Evolutionary conservation across 805 yeast genomes (phyloP).

Genomic region (Jamesozyma rosinii): DNA sequence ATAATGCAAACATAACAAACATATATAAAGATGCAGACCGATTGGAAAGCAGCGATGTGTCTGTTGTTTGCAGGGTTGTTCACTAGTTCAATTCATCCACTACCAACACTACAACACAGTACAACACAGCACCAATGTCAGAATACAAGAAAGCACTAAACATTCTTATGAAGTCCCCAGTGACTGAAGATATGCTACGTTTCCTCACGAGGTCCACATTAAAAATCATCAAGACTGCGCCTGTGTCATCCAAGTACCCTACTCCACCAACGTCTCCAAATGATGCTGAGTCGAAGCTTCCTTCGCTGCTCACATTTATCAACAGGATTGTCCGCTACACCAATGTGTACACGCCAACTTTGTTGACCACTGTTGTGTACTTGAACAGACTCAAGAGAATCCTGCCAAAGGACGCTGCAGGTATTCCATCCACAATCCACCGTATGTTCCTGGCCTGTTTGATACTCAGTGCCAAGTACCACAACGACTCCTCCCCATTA

Average conservation of each 20-base stretch:
- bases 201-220: conserved; percentile 55
- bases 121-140: conserved; percentile 6
- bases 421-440: conserved; percentile 69
- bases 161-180: conserved; percentile 50
- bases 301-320: conserved; percentile 64
- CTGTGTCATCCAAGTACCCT: conserved; percentile 35
- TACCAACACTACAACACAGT: background rate
- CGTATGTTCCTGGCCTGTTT: conserved; percentile 68
- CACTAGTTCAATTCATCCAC: background rate
- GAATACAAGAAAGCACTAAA: conserved; percentile 43
- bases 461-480: conserved; percentile 61
- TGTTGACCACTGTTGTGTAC: conserved; percentile 61
- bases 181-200: conserved; percentile 62
- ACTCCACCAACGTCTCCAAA: conserved; percentile 25
- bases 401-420: conserved; percentile 62
- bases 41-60: no score
- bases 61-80: no score
- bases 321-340: conserved; percentile 60
- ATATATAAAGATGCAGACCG: no score
- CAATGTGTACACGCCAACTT: conserved; percentile 69
- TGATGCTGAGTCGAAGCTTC: conserved; percentile 23
- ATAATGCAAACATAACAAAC: no score
- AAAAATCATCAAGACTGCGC: conserved; percentile 37
- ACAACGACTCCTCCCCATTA: conserved; percentile 72
- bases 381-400: conserved; percentile 48